Evolutionary conservation across 192 early-diverging fungal genomes (phyloP).

Genomic region (Umbelopsis sp.): DNA sequence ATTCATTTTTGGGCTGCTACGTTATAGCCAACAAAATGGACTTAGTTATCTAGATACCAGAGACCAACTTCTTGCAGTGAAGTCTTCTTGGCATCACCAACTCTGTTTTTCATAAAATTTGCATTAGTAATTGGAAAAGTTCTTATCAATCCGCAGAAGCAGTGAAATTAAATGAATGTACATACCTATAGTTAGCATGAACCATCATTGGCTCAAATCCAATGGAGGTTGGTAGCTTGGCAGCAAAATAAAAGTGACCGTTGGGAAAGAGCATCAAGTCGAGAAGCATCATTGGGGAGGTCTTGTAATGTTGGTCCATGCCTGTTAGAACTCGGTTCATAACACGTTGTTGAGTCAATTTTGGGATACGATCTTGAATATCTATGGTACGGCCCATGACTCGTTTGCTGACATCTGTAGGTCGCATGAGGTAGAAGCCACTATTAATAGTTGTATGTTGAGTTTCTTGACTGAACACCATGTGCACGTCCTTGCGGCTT

Average conservation of each 20-base stretch:
- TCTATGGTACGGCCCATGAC: constrained; percentile 33
- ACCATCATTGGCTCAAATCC: constrained; percentile 43
- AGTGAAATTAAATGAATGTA: not conserved
- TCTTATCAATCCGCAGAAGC: not conserved
- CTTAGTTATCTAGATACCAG: constrained; percentile 34
- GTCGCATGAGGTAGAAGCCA: constrained; percentile 40
- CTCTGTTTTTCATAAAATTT: not conserved
- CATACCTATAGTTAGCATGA: constrained; percentile 35
- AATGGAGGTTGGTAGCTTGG: constrained; percentile 24
- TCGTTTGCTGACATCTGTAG: constrained; percentile 27
- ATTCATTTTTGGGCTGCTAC: not conserved
- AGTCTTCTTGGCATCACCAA: constrained; percentile 30
- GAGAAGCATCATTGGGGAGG: constrained; percentile 22
- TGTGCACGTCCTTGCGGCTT: constrained; percentile 23
- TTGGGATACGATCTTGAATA: constrained; percentile 25
- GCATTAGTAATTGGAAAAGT: not conserved
- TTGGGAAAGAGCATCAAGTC: constrained; percentile 37
- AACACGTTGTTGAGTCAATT: constrained; percentile 37
- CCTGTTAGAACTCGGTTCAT: constrained; percentile 32
- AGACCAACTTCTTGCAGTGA: constrained; percentile 29
- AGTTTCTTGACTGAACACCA: constrained; percentile 34
- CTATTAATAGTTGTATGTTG: constrained; percentile 34
- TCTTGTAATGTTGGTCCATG: constrained; percentile 22
- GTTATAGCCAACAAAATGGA: not conserved
- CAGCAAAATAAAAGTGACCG: constrained; percentile 36